A percentile compares a stretch with the other conserved stretches of the same genome.
These are phyloP conservation scores for Aspergillus piperis DNA, from an alignment of 2,329 filamentous ascomycete species.

Conservation along the genomic window DNA sequence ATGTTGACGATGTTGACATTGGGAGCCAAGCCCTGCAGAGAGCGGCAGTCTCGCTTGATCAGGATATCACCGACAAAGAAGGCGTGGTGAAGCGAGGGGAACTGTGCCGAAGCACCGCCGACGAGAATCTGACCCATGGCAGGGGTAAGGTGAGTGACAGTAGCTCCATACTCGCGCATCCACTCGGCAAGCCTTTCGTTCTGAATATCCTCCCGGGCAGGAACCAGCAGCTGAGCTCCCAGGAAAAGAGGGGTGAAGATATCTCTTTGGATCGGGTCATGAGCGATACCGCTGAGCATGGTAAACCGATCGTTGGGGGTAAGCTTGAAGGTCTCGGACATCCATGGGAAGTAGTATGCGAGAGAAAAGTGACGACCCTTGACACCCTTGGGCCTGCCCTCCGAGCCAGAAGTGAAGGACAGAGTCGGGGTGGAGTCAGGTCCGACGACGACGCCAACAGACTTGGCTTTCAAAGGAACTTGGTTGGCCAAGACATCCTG, in stretches of 20 bases:
- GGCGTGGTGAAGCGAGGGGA: slow-evolving; percentile 72
- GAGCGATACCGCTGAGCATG: slow-evolving; percentile 78
- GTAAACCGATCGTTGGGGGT: slow-evolving; percentile 74
- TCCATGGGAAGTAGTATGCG: slow-evolving; percentile 88
- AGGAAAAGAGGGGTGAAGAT: slow-evolving; percentile 91
- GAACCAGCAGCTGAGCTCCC: slow-evolving; percentile 76
- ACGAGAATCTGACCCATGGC: slow-evolving; percentile 95
- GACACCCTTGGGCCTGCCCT: slow-evolving; percentile 84
- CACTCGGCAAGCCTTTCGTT: slow-evolving; percentile 86
- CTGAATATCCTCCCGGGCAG: slow-evolving; percentile 78
- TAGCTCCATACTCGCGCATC: slow-evolving; percentile 74
- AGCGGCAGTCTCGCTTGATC: slow-evolving; percentile 77
- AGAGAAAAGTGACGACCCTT: slow-evolving; percentile 83
- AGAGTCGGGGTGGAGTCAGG: slow-evolving; percentile 82
- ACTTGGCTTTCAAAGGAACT: slow-evolving; percentile 54
- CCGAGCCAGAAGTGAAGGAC: slow-evolving; percentile 70
- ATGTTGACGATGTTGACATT: slow-evolving; percentile 80
- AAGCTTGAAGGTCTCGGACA: slow-evolving; percentile 79
- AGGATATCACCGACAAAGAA: slow-evolving; percentile 94
- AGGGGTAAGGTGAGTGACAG: slow-evolving; percentile 85
- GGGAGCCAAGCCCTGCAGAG: slow-evolving; percentile 72
- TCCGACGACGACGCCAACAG: slow-evolving; percentile 75
- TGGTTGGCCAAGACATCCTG: slow-evolving; percentile 66
- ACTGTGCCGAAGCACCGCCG: slow-evolving; percentile 76
- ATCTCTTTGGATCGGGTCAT: slow-evolving; percentile 62